phyloP scores from a whole-genome alignment of 139 green algal genomes.

The Bryopsis sp. region DNA sequence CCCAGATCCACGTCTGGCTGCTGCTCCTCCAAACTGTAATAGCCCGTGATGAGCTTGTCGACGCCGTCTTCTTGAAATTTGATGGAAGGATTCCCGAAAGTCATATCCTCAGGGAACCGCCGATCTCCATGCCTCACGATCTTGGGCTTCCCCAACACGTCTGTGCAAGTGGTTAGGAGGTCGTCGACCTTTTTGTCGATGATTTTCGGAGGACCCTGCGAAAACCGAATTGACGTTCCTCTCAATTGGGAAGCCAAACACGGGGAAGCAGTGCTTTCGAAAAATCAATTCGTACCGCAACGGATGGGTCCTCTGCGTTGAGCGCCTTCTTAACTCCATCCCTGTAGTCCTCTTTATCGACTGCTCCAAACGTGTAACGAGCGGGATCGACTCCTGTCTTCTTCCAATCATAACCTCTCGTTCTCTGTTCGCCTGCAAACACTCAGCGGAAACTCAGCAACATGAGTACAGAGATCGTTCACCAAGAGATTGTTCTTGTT shows the following conservation, averaged over 20 bases:
- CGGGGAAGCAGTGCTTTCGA: slow-evolving; percentile 20
- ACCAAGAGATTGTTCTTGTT: too few species aligned
- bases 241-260: not conserved
- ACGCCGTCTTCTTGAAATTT: slow-evolving; percentile 34
- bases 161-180: slow-evolving; percentile 35
- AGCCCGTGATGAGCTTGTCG: slow-evolving; percentile 36
- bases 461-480: too few species aligned
- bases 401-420: slow-evolving; percentile 53
- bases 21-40: slow-evolving; percentile 38
- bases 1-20: slow-evolving; percentile 55
- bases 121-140: slow-evolving; percentile 37
- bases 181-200: slow-evolving; percentile 38
- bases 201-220: slow-evolving; percentile 23
- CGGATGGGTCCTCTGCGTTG: too few species aligned
- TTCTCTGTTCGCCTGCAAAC: slow-evolving; percentile 44
- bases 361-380: slow-evolving; percentile 33
- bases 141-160: slow-evolving; percentile 36
- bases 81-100: slow-evolving; percentile 49
- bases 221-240: too few species aligned
- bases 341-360: slow-evolving; percentile 27
- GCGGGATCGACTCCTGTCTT: slow-evolving; percentile 34
- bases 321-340: slow-evolving; percentile 50
- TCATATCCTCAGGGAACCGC: slow-evolving; percentile 29
- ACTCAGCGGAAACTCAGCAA: too few species aligned
- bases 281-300: too few species aligned